Conservation (phyloP, 371 early-diverging fungal genomes). For the Fennellomyces sp. region DNA sequence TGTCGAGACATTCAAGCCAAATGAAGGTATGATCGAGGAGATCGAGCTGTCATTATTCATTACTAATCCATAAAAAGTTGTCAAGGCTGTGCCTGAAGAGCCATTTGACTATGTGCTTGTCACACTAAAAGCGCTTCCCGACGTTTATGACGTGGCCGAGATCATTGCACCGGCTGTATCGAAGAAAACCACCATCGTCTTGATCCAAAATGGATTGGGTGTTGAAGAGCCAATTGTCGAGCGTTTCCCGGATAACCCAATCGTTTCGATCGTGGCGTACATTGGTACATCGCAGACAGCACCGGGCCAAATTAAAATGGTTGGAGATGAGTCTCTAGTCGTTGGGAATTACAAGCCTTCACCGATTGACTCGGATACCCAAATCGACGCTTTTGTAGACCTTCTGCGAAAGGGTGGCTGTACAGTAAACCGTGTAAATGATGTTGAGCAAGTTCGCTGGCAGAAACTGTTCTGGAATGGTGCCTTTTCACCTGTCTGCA, state of each 20-base stretch:
- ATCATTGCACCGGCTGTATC: conserved; percentile 68
- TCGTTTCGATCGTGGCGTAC: conserved; percentile 78
- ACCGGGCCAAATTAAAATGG: conserved; percentile 62
- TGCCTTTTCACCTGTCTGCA: conserved; percentile 75
- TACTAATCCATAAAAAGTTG: conserved; percentile 29
- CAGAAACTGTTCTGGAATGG: conserved; percentile 89
- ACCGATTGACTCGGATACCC: conserved; percentile 24
- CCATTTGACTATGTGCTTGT: conserved; percentile 76
- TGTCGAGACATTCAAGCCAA: conserved; percentile 62
- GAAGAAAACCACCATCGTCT: conserved; percentile 66
- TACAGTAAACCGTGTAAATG: conserved; percentile 45
- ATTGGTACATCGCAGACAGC: conserved; percentile 71
- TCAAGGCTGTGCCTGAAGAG: conserved; percentile 43
- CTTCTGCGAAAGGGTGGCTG: conserved; percentile 59
- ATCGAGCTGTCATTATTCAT: conserved; percentile 23
- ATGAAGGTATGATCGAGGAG: conserved; percentile 45
- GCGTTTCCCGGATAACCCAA: conserved; percentile 69
- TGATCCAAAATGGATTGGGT: conserved; percentile 89
- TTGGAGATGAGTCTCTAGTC: conserved; percentile 34
- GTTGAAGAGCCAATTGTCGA: conserved; percentile 71
- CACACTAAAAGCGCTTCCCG: conserved; percentile 77
- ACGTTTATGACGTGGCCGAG: conserved; percentile 61
- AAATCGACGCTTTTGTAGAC: conserved; percentile 31
- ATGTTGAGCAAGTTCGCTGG: conserved; percentile 79
- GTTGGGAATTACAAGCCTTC: conserved; percentile 34